These are phyloP conservation scores for Saksenaea vasiformis DNA, from an alignment of 371 early-diverging fungal species.

Conservation along the genomic window DNA sequence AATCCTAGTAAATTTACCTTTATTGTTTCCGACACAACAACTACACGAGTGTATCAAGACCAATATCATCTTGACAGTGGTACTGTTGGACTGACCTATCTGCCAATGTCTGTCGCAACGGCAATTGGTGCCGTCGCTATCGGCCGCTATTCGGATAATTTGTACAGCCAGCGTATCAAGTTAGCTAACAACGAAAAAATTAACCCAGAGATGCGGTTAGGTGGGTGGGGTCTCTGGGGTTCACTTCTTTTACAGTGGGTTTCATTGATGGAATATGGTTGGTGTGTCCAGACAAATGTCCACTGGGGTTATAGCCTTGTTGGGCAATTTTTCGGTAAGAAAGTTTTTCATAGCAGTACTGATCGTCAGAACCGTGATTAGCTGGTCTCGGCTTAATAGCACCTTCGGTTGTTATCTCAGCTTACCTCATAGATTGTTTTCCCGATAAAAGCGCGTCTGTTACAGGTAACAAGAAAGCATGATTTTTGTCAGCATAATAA, in stretches of 20 bases:
- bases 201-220: conserved; percentile 42
- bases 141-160: conserved; percentile 33
- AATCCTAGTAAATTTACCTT: conserved; percentile 21
- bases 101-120: conserved; percentile 24
- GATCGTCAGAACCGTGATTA: background rate
- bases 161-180: conserved; percentile 22
- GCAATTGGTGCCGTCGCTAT: conserved; percentile 35
- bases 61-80: conserved; percentile 28
- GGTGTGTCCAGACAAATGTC: conserved; percentile 43
- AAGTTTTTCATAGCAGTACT: background rate
- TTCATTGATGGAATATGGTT: conserved; percentile 39
- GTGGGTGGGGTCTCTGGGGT: conserved; percentile 21
- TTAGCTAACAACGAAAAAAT: conserved; percentile 19
- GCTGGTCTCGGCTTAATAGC: conserved; percentile 36
- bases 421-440: conserved; percentile 50
- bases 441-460: conserved; percentile 45
- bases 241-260: conserved; percentile 20
- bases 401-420: conserved; percentile 37
- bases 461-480: conserved; percentile 24
- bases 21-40: conserved; percentile 26
- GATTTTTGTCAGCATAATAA: background rate
- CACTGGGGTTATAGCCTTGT: conserved; percentile 42
- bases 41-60: conserved; percentile 24
- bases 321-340: conserved; percentile 41
- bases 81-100: conserved; percentile 29